Base-by-base conservation (phyloP, 2,329 filamentous ascomycete genomes). In the Fusarium buharicum region DNA sequence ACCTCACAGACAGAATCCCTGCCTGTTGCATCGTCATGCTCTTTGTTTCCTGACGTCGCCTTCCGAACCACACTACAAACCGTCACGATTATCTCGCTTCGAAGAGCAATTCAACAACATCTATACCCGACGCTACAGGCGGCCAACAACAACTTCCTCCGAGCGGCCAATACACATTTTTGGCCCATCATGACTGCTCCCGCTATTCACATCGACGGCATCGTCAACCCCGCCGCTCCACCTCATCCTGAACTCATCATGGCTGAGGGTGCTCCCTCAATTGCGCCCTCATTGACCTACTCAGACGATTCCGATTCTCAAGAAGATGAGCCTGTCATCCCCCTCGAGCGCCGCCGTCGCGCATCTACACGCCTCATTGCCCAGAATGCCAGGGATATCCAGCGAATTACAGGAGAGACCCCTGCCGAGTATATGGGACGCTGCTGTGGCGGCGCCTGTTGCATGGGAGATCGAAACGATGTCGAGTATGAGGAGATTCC, bases 321-420 rank as follows among this genome's bases (percentile, higher is more conserved):
- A 51, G 83, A 86, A 45, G 82, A 83, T 57, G 75, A 79, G 61
- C 79, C 79, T 18, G 69, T 74, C 20, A 76, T 78, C 30, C 76
- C 78, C 20, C 24, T 64, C 60, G 74, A 75, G 41, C 83, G 84
- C 40, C 80, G 77, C 27, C 84, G 89, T 49, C 87, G 89, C 48
- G 90, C 88, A 52, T 91, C 88, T 4, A 92, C 89, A 8, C 84
- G 84, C 13, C 80, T 92, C 39, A 87, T 89, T 66, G 84, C 86
- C 38, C 84, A 87, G 74, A 88, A 80, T 72, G 84, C 84, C 27
- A 82, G 81, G 44, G 86, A 89, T 62, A 82, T 89, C 36, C 84
- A 84, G 70, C 81, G 85, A 66, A 85, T 89, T 56, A 88, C 86
- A 6, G 86, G 86, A 65, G 85, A 88, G 74, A 83, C 86, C 8